Evolutionary conservation across 2,329 filamentous ascomycete genomes (phyloP).

Genomic region (Phaeosphaeria sp.): DNA sequence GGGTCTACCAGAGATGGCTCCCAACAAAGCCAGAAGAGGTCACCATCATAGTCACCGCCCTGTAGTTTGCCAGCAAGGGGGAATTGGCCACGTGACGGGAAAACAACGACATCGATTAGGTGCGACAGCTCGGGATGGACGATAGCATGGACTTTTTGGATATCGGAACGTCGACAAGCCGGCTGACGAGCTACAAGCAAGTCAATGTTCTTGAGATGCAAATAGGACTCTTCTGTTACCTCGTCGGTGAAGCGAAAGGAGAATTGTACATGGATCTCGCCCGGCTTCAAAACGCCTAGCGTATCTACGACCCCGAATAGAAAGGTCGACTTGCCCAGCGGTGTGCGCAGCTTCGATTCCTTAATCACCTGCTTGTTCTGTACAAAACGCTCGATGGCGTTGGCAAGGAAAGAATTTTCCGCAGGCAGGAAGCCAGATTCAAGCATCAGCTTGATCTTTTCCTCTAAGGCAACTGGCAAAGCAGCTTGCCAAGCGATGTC

Average conservation of each 20-base stretch:
- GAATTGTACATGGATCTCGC: constrained; percentile 73
- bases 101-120: constrained; percentile 81
- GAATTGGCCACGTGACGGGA: constrained; percentile 66
- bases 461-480: constrained; percentile 26
- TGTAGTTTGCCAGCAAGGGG: constrained; percentile 75
- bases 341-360: constrained; percentile 65
- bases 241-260: constrained; percentile 65
- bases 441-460: constrained; percentile 40
- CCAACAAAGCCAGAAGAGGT: constrained; percentile 80
- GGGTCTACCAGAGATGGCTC: constrained; percentile 68
- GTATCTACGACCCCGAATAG: constrained; percentile 75
- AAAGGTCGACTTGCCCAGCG: constrained; percentile 66
- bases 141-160: constrained; percentile 66
- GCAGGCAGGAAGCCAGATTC: constrained; percentile 63
- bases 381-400: constrained; percentile 57
- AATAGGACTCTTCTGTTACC: constrained; percentile 59
- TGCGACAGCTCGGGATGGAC: constrained; percentile 66
- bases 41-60: constrained; percentile 83
- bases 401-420: constrained; percentile 57
- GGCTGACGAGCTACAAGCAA: constrained; percentile 73
- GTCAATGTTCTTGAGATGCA: constrained; percentile 62
- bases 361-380: constrained; percentile 61
- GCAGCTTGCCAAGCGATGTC: constrained; percentile 30
- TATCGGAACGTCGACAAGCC: constrained; percentile 72
- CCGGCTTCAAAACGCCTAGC: constrained; percentile 63